Percentiles rank a stretch among this genome's conserved stretches.
Conservation (phyloP, 164 flowering plant genomes). For the Chimonanthus salicifolius region DNA sequence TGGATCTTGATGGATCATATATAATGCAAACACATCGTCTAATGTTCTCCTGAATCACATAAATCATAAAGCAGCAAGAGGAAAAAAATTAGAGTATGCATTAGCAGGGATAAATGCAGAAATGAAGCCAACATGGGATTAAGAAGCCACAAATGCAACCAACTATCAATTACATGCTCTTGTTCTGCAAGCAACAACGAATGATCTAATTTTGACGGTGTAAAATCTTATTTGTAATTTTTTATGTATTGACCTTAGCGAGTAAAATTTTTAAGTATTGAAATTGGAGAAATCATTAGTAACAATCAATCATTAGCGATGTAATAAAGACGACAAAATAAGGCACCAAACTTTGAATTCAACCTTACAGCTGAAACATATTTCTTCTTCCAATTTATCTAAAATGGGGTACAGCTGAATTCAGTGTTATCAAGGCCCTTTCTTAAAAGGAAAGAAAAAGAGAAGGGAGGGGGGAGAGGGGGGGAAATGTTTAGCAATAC, state of each 20-base stretch:
- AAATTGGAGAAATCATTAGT: background rate
- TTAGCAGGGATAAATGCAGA: background rate
- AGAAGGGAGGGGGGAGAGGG: background rate
- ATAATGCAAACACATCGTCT: constrained; percentile 94
- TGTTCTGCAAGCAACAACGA: background rate
- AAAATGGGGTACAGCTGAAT: no score
- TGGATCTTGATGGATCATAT: constrained; percentile 87
- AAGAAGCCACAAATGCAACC: no score
- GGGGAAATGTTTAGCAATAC: background rate
- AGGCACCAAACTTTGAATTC: no score
- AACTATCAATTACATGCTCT: no score
- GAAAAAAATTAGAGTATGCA: background rate
- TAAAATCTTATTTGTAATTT: no score
- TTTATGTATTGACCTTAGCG: no score
- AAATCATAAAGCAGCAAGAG: background rate
- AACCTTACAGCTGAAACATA: background rate
- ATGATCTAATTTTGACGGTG: background rate
- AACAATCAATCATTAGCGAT: background rate
- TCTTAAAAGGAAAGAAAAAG: background rate
- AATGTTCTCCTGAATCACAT: constrained; percentile 74
- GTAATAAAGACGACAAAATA: background rate
- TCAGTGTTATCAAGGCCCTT: no score
- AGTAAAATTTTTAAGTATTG: no score
- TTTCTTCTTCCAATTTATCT: no score
- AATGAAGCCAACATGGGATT: background rate